phyloP scores from a whole-genome alignment of 257 asterid species.

The Galeopsis tetrahit region DNA sequence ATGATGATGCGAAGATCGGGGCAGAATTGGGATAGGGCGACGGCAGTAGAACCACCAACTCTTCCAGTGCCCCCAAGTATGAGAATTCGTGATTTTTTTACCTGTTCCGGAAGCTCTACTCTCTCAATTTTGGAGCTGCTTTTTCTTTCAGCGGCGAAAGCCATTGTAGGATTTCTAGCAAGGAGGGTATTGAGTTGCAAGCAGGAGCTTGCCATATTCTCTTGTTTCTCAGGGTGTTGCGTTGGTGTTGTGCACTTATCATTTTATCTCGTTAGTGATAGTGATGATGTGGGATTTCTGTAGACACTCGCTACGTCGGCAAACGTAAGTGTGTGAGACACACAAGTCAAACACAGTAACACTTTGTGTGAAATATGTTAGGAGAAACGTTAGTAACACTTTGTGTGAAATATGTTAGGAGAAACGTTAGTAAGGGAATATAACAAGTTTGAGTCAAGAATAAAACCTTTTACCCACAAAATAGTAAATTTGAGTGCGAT shows the following conservation, averaged over 20 bases:
- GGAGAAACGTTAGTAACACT: too few species aligned
- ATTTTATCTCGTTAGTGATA: slow-evolving; percentile 35
- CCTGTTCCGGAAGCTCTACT: slow-evolving; percentile 56
- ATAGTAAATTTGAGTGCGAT: too few species aligned
- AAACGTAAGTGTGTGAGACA: too few species aligned
- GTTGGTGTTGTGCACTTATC: slow-evolving; percentile 10
- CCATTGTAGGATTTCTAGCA: slow-evolving; percentile 38
- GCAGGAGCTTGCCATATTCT: slow-evolving; percentile 57
- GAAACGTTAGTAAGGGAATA: too few species aligned
- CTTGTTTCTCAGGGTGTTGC: background rate
- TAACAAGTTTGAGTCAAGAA: too few species aligned
- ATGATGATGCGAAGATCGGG: slow-evolving; percentile 66
- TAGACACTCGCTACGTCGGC: background rate
- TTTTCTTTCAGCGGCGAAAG: slow-evolving; percentile 37
- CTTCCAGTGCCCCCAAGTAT: slow-evolving; percentile 98
- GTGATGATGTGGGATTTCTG: slow-evolving; percentile 31
- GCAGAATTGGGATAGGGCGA: slow-evolving; percentile 74
- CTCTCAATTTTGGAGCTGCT: slow-evolving; percentile 33
- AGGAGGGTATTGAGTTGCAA: slow-evolving; percentile 46
- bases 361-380: too few species aligned
- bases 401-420: too few species aligned
- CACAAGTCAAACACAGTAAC: too few species aligned
- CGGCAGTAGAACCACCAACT: slow-evolving; percentile 95
- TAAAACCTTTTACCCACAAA: too few species aligned
- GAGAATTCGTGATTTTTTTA: slow-evolving; percentile 61